Conservation (phyloP, 306 rosid genomes). For the Lathyrus sativus region DNA sequence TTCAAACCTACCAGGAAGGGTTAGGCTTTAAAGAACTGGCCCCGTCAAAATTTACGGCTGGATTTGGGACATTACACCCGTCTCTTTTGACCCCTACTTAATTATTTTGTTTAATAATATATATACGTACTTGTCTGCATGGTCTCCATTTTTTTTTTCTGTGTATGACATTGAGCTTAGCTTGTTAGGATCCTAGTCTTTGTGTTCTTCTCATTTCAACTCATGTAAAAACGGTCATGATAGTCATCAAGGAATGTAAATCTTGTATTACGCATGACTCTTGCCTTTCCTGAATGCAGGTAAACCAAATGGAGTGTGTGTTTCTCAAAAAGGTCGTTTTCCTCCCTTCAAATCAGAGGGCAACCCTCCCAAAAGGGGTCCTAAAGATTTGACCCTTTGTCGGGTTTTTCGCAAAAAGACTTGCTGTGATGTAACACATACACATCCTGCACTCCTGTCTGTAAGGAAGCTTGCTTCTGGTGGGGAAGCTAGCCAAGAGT, state of each 20-base stretch:
- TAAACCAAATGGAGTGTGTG: conserved; percentile 61
- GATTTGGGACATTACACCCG: background rate
- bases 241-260: background rate
- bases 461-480: conserved; percentile 78
- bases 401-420: conserved; percentile 79
- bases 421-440: conserved; percentile 83
- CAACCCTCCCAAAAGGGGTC: conserved; percentile 73
- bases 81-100: background rate
- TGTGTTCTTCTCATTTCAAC: conserved; percentile 1
- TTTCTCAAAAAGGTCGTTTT: conserved; percentile 89
- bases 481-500: conserved; percentile 82
- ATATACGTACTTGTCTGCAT: background rate
- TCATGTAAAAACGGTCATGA: conserved; percentile 8
- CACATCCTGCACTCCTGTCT: conserved; percentile 75
- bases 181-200: conserved; percentile 7
- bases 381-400: conserved; percentile 83
- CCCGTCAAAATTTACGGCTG: background rate
- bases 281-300: conserved; percentile 48
- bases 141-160: background rate
- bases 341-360: conserved; percentile 77
- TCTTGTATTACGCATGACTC: conserved; percentile 2
- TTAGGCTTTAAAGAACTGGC: background rate
- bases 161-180: conserved; percentile 4
- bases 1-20: background rate
- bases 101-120: background rate